phyloP scores from a whole-genome alignment of 2,329 filamentous ascomycete genomes.

The Stagonosporopsis vannaccii region DNA sequence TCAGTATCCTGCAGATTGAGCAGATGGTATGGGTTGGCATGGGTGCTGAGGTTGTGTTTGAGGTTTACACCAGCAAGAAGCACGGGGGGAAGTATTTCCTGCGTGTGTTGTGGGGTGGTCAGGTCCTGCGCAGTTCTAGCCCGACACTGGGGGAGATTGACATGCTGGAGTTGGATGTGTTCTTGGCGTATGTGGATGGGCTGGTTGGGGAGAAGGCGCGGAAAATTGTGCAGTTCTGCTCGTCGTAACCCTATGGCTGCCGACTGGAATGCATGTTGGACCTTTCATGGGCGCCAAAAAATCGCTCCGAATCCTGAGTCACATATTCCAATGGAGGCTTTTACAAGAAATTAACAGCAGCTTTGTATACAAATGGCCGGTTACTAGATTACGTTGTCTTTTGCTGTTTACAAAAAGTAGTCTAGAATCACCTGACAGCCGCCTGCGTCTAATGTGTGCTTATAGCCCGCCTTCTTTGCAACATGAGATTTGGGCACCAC shows the following conservation, averaged over 20 bases:
- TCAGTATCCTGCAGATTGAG: conserved; percentile 75
- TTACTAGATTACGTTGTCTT: too few species aligned
- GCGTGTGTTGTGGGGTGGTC: conserved; percentile 75
- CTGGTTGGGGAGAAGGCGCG: conserved; percentile 64
- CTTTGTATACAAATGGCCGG: too few species aligned
- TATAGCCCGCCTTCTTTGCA: too few species aligned
- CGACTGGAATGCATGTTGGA: not conserved
- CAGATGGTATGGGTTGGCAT: conserved; percentile 86
- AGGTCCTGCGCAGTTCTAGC: conserved; percentile 70
- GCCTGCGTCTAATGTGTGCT: too few species aligned
- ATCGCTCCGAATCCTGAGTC: too few species aligned
- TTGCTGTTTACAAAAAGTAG: too few species aligned
- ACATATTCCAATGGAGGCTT: too few species aligned
- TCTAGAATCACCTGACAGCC: too few species aligned
- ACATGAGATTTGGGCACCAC: too few species aligned
- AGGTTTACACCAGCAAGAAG: conserved; percentile 61
- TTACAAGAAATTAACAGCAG: too few species aligned
- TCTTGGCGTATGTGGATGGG: conserved; percentile 75
- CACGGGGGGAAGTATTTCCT: conserved; percentile 55
- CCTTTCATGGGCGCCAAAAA: too few species aligned
- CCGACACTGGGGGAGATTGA: conserved; percentile 73
- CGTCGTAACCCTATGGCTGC: conserved; percentile 19
- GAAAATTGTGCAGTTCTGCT: conserved; percentile 51
- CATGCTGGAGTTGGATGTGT: conserved; percentile 70
- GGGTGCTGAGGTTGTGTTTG: conserved; percentile 80